Evolutionary conservation across 176 grass and related monocot genomes (phyloP).

Genomic region (Rhynchospora breviuscula): DNA sequence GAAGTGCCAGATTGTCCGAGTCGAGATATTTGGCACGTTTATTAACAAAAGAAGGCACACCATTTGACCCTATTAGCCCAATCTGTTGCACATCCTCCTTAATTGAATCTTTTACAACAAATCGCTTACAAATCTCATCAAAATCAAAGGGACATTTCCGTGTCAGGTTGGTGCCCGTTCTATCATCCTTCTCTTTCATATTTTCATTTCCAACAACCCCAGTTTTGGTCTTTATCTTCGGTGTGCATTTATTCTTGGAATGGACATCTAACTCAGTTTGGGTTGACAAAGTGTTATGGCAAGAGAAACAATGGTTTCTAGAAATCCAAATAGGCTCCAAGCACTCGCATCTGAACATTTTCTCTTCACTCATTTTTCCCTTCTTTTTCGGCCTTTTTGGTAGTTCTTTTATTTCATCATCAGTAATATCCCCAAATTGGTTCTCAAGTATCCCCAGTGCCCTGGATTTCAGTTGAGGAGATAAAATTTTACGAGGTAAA

Average conservation of each 20-base stretch:
- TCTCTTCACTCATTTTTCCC: conserved; percentile 53
- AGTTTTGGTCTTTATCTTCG: conserved; percentile 19
- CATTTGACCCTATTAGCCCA: conserved; percentile 70
- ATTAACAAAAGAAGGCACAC: conserved; percentile 65
- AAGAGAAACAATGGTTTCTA: conserved; percentile 68
- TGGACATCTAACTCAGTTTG: conserved; percentile 62
- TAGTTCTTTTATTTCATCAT: conserved; percentile 51
- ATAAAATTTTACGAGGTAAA: conserved; percentile 24
- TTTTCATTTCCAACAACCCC: conserved; percentile 39
- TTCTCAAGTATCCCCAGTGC: conserved; percentile 61
- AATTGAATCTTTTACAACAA: conserved; percentile 63
- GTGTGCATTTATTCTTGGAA: conserved; percentile 59
- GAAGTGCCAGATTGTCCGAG: conserved; percentile 31
- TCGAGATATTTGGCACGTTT: conserved; percentile 58
- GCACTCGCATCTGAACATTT: conserved; percentile 66
- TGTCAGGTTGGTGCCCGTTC: conserved; percentile 38
- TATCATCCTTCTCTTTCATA: conserved; percentile 45
- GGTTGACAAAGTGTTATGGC: conserved; percentile 61
- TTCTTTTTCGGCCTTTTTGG: conserved; percentile 59
- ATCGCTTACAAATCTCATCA: conserved; percentile 70
- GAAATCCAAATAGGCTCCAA: conserved; percentile 83
- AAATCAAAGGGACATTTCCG: conserved; percentile 77
- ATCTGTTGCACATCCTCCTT: conserved; percentile 75
- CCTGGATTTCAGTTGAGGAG: conserved; percentile 47
- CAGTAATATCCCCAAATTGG: conserved; percentile 55